phyloP scores from a whole-genome alignment of 2,329 filamentous ascomycete genomes.

The Colletotrichum gloeosporioides region DNA sequence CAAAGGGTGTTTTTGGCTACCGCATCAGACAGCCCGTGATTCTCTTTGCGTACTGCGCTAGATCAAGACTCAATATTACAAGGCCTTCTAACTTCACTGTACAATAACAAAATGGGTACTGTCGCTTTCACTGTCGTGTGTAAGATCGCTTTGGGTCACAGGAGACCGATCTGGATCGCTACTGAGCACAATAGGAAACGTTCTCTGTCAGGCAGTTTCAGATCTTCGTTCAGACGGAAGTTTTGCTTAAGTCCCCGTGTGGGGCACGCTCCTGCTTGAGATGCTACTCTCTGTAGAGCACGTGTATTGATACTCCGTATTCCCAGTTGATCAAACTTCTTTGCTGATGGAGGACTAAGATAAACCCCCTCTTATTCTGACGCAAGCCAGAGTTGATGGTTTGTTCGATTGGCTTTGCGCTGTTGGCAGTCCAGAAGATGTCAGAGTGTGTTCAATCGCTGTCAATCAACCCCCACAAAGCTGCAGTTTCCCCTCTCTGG shows the following conservation, averaged over 20 bases:
- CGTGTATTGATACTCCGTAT: not conserved
- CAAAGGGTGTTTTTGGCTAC: slow-evolving; percentile 9
- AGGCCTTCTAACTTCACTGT: not conserved
- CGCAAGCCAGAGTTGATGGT: not conserved
- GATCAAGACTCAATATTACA: not conserved
- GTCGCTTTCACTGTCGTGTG: not conserved
- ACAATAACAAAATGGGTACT: not conserved
- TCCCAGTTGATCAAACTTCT: rapidly evolving
- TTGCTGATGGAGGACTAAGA: not conserved
- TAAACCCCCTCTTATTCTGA: not conserved
- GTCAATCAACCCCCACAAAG: not conserved
- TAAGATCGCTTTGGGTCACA: not conserved
- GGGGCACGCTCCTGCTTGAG: not conserved
- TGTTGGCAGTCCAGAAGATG: not conserved
- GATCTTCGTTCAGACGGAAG: not conserved
- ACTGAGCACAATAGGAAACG: not conserved
- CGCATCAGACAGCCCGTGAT: not conserved
- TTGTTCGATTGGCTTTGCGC: not conserved
- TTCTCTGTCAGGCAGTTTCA: not conserved
- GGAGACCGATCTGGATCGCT: not conserved
- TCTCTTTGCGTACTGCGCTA: not conserved
- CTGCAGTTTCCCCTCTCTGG: not conserved
- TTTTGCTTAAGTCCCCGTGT: not conserved
- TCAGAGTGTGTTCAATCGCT: not conserved
- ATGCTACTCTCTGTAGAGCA: not conserved